Evolutionary conservation across 257 asterid genomes (phyloP), one percentile per base, ranked within the genome.

Genomic region (Petrea volubilis): DNA sequence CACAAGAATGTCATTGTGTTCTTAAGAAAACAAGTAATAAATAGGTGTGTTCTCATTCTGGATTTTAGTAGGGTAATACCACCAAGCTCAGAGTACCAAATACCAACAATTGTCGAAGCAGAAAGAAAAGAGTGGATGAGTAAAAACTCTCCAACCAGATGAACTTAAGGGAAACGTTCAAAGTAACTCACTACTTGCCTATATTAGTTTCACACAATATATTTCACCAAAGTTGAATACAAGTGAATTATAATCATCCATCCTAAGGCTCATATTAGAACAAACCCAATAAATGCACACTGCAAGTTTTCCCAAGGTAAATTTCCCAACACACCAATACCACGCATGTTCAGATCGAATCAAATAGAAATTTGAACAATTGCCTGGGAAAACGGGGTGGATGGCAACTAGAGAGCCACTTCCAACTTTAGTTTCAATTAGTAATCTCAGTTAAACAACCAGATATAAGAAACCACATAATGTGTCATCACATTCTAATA

Each of bases 1-100:
- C 72, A 82, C 40, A 51, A 74, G 69, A 71, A 41, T 52, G 66
- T 20, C 67, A 67, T 50, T 61, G 51, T 44, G 40, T 8, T 50
- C 69, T 77, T 51, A 59, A 62, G 28, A 46, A 72, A 68, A 63
- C 15, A 63, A 75, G 59, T 41, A 60, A 49, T 24, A 44, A 41
- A 36, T 21, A 62, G 31, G 74, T 41, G 70, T 23, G 40, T 46
- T 63, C 27, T 58, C 43, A 14, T 63, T 62, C 68, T 64, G 51
- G 46, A 64, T 60, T 60, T 63, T 59, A 67, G 57, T 49, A 77
- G 52, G 56, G 41, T 47, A 59, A 34, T 59, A 60, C 49, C 36
- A 68, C 40, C 41, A 69, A 69, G 57, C 46, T 36, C 50, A 70
- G 68, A 38, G 61, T 40, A 53, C 41, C 58, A 74, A 51, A 24